phyloP scores from a whole-genome alignment of 768 basidiomycete species.

The Naganishia randhawae region DNA sequence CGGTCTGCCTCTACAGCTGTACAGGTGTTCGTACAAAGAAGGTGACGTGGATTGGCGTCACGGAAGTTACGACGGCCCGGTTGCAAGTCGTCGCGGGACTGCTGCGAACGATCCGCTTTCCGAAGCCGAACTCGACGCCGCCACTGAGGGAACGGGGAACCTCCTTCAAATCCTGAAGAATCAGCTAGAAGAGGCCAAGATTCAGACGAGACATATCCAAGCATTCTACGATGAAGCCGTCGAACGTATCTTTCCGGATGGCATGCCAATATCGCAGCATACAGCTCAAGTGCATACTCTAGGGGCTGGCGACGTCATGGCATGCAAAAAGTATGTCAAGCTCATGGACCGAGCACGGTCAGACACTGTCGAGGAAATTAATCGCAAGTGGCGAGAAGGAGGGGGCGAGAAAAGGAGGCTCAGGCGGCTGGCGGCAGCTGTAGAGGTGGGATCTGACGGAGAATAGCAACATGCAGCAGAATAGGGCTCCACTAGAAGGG shows the following conservation, averaged over 20 bases:
- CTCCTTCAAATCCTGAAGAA: conserved; percentile 37
- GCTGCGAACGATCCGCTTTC: conserved; percentile 27
- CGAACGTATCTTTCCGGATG: conserved; percentile 53
- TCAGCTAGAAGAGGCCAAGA: conserved; percentile 36
- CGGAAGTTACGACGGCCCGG: conserved; percentile 53
- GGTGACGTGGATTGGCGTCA: conserved; percentile 70
- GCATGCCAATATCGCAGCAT: conserved; percentile 51
- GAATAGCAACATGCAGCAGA: background rate
- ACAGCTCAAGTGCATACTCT: conserved; percentile 53
- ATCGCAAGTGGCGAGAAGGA: conserved; percentile 72
- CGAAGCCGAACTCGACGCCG: conserved; percentile 22
- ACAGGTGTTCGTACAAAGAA: conserved; percentile 75
- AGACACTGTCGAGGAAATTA: conserved; percentile 67
- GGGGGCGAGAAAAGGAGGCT: conserved; percentile 38
- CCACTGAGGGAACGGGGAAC: conserved; percentile 32
- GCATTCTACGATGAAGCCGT: conserved; percentile 63
- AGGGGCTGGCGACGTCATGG: conserved; percentile 67
- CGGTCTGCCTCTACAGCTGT: conserved; percentile 81
- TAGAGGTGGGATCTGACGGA: background rate
- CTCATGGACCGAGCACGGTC: conserved; percentile 65
- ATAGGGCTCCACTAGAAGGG: background rate
- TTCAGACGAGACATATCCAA: conserved; percentile 62
- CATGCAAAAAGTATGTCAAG: conserved; percentile 63
- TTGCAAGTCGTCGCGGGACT: conserved; percentile 24
- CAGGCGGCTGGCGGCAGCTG: conserved; percentile 29